Percentiles rank a stretch among this genome's conserved stretches.
phyloP scores from a whole-genome alignment of 805 yeast species.

The Starmerella bacillaris region DNA sequence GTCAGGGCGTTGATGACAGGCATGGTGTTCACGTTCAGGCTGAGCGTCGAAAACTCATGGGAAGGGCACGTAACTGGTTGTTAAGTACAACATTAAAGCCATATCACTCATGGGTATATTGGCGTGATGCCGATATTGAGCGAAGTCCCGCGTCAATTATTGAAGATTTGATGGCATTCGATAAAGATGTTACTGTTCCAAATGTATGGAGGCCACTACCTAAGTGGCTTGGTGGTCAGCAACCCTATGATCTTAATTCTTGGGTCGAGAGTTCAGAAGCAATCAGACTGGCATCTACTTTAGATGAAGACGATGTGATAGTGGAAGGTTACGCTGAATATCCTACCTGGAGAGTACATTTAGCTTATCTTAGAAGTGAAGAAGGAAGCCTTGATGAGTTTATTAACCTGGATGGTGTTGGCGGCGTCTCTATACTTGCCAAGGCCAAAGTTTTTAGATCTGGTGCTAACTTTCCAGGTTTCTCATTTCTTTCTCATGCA shows the following conservation, averaged over 20 bases:
- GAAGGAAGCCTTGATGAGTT: slow-evolving; percentile 87
- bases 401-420: slow-evolving; percentile 88
- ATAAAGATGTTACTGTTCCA: slow-evolving; percentile 85
- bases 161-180: slow-evolving; percentile 87
- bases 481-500: slow-evolving; percentile 88
- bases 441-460: slow-evolving; percentile 70
- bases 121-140: slow-evolving; percentile 98
- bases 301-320: slow-evolving; percentile 87
- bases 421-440: slow-evolving; percentile 85
- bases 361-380: slow-evolving; percentile 87
- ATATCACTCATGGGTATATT: slow-evolving; percentile 89
- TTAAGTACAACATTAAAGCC: slow-evolving; percentile 78
- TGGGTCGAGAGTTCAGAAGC: slow-evolving; percentile 86
- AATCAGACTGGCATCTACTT: slow-evolving; percentile 26
- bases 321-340: slow-evolving; percentile 96
- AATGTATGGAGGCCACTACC: slow-evolving; percentile 98
- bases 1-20: slow-evolving; percentile 86
- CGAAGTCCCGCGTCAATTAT: slow-evolving; percentile 69
- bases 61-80: slow-evolving; percentile 89
- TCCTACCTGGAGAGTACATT: slow-evolving; percentile 95
- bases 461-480: slow-evolving; percentile 93
- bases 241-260: slow-evolving; percentile 88
- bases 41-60: slow-evolving; percentile 89
- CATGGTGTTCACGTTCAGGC: slow-evolving; percentile 97
- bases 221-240: slow-evolving; percentile 72